A percentile compares a stretch with the other conserved stretches of the same genome.
These are phyloP conservation scores for Melastoma candidum DNA, from an alignment of 441 rosid species.

Conservation along the genomic window DNA sequence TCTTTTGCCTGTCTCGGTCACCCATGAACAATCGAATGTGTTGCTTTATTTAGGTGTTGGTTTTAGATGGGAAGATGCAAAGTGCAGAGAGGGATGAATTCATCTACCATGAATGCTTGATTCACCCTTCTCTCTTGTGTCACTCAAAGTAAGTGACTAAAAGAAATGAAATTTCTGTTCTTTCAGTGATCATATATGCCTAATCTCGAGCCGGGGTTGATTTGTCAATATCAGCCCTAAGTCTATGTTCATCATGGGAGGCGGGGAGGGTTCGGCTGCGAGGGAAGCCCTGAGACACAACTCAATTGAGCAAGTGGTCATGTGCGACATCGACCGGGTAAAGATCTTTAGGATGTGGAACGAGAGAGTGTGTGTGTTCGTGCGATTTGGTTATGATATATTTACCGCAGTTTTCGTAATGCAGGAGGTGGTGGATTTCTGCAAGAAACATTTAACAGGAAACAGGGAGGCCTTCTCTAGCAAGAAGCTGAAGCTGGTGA, in stretches of 20 bases:
- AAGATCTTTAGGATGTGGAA: background rate
- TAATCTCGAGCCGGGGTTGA: too few relatives aligned
- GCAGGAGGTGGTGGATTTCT: constrained; percentile 89
- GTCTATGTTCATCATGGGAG: constrained; percentile 84
- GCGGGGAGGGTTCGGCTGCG: constrained; percentile 96
- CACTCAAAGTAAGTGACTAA: constrained; percentile 51
- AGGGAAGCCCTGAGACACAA: constrained; percentile 77
- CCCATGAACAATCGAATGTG: background rate
- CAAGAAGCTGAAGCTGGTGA: constrained; percentile 67
- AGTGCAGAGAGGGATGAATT: constrained; percentile 92
- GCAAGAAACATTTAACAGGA: constrained; percentile 49
- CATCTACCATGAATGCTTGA: constrained; percentile 85
- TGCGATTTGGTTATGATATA: background rate
- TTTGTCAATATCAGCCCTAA: constrained; percentile 36
- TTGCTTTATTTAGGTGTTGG: constrained; percentile 39
- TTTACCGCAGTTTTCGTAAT: background rate
- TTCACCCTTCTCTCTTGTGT: constrained; percentile 68
- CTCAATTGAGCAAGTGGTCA: constrained; percentile 61
- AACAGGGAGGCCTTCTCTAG: constrained; percentile 62
- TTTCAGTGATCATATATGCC: constrained; percentile 2
- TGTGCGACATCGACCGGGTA: constrained; percentile 95
- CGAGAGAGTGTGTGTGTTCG: background rate
- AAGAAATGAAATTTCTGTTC: background rate
- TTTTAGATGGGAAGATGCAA: constrained; percentile 96
- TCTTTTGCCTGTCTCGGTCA: background rate